These are phyloP conservation scores for Malbranchea zuffiana DNA, from an alignment of 2,329 filamentous ascomycete genomes.

Conservation along the genomic window DNA sequence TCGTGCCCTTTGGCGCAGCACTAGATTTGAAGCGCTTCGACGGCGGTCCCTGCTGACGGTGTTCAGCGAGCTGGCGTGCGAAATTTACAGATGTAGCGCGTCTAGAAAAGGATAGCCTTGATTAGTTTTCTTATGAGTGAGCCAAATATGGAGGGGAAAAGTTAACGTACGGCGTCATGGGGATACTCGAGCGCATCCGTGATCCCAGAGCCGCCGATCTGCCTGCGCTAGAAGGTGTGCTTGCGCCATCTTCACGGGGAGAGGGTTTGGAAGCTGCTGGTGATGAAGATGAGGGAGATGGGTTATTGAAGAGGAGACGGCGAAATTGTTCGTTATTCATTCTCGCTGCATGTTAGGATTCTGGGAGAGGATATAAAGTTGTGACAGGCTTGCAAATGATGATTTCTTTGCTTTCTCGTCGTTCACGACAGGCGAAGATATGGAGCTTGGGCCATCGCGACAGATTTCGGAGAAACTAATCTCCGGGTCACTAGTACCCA, in stretches of 20 bases:
- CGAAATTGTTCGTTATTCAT: constrained; percentile 98
- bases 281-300: constrained; percentile 28
- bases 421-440: too few relatives aligned
- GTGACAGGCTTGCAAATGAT: neutral
- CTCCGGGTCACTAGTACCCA: too few relatives aligned
- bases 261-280: constrained; percentile 14
- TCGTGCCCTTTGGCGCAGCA: constrained; percentile 70
- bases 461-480: too few relatives aligned
- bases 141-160: constrained; percentile 11
- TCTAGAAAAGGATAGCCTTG: constrained; percentile 39
- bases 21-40: constrained; percentile 64
- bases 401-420: too few relatives aligned
- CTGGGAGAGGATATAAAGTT: neutral
- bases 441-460: too few relatives aligned
- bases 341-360: constrained; percentile 1
- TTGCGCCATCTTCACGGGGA: constrained; percentile 13
- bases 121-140: constrained; percentile 7
- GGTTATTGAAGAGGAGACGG: constrained; percentile 55
- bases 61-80: constrained; percentile 71
- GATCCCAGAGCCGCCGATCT: constrained; percentile 56
- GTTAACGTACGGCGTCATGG: constrained; percentile 75
- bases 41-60: constrained; percentile 48
- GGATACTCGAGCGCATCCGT: constrained; percentile 66
- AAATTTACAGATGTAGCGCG: constrained; percentile 62
- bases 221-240: constrained; percentile 17